Base-by-base conservation (phyloP, 2,329 filamentous ascomycete species). In the Neofusicoccum ribis region DNA sequence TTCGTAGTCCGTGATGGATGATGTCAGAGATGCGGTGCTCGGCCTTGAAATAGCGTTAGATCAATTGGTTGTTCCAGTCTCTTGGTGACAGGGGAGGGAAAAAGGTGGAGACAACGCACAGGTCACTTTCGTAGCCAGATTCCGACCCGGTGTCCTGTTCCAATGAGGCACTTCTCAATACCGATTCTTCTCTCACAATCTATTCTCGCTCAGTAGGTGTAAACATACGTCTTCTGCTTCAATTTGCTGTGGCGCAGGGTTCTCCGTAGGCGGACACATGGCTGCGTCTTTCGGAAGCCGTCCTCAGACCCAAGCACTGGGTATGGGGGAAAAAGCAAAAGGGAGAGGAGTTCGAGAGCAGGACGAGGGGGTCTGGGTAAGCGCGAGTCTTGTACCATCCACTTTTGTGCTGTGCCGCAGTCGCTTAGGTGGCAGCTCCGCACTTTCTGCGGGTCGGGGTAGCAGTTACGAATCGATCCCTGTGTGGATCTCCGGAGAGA, bases 101-200 rank as follows among this genome's bases (percentile, higher is more conserved):
- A 54, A 58, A 44, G 31, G 54, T 46, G 54, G 54, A 44, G 54
- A 34, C 7, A 31, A 58, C 54, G 23, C 54, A 58, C 54, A 58
- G 23, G 54, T 44, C 54, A 20, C 7, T 17, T 17, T 44, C 54
- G 23, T 44, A 58, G 5, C 34, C 14, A 58, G 39, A 34, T 31
- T 58, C 39, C 54, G 54, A 36, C 39, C 44, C 39, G 20, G 23
- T 15, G 11, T 44, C 54, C 54, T 58, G 39, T 6, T 58, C 54
- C 8, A 54, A 39, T 11, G 14, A n/a, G 2, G 27, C 36, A 31
- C 1, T 23, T 9, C 17, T 56, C 23, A 31, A 17, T 17, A 34
- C 5, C 5, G 2, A n/a, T 20, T 17, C 5, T 44, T n/a, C 41
- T 15, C 15, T n/a, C 41, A 17, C 5, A 9, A 2, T 6, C 39